Conservation (phyloP, 2,329 filamentous ascomycete species). For the Fusarium abutilonis region DNA sequence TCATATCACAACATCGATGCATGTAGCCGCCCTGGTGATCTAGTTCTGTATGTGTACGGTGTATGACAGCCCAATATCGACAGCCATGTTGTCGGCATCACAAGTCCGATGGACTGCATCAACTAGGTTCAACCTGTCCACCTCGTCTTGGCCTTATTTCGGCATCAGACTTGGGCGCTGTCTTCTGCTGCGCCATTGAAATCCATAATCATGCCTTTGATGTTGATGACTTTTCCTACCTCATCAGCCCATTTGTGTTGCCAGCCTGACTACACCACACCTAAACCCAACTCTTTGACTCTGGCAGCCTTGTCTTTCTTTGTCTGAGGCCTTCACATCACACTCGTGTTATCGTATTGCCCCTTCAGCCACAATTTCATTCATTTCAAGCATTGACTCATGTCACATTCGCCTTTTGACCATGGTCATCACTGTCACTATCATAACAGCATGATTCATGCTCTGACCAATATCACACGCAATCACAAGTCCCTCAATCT, state of each 20-base stretch:
- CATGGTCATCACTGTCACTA: slow-evolving; percentile 19
- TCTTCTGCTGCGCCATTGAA: neutral
- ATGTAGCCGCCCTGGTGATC: slow-evolving; percentile 32
- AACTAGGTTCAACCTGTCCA: slow-evolving; percentile 17
- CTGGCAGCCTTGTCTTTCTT: slow-evolving; percentile 9
- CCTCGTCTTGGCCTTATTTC: slow-evolving; percentile 18
- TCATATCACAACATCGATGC: slow-evolving; percentile 31
- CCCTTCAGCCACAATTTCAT: slow-evolving; percentile 22
- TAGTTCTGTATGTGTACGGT: slow-evolving; percentile 15
- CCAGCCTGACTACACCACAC: slow-evolving; percentile 16
- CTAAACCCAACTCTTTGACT: neutral
- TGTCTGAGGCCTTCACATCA: slow-evolving; percentile 1
- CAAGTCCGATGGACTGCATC: slow-evolving; percentile 9
- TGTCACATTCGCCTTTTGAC: slow-evolving; percentile 5
- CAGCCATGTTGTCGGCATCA: slow-evolving; percentile 16
- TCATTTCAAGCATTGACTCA: slow-evolving; percentile 1
- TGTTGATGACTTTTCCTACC: neutral
- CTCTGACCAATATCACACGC: slow-evolving; percentile 9
- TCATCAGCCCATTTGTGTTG: slow-evolving; percentile 22
- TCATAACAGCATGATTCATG: slow-evolving; percentile 24
- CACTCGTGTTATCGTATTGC: slow-evolving; percentile 15
- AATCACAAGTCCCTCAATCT: slow-evolving; percentile 3
- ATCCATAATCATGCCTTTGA: neutral
- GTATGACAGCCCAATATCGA: slow-evolving; percentile 29
- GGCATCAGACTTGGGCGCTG: neutral